Evolutionary conservation across 306 rosid species (phyloP).

Genomic region (Psophocarpus tetragonolobus): DNA sequence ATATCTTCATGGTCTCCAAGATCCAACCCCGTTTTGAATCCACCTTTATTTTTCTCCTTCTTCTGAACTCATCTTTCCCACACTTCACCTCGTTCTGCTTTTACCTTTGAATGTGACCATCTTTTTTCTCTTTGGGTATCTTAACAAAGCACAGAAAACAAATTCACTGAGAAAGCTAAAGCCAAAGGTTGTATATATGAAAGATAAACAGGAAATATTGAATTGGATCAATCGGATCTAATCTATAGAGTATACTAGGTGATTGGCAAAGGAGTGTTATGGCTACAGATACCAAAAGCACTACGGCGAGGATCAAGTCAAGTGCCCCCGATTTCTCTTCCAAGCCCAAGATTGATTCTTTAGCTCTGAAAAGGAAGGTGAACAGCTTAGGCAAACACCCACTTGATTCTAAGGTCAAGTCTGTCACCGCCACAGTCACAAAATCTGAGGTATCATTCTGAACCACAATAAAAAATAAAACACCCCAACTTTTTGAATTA

Average conservation of each 20-base stretch:
- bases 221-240: slow-evolving; percentile 34
- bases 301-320: slow-evolving; percentile 52
- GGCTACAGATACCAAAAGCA: slow-evolving; percentile 58
- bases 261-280: slow-evolving; percentile 28
- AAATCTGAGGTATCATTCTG: slow-evolving; percentile 71
- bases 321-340: slow-evolving; percentile 55
- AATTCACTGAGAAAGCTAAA: background rate
- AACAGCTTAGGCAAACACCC: slow-evolving; percentile 54
- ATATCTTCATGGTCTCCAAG: slow-evolving; percentile 1
- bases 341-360: slow-evolving; percentile 50
- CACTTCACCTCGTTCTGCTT: background rate
- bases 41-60: background rate
- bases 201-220: background rate
- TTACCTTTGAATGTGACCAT: background rate
- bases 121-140: background rate
- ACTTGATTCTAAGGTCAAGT: slow-evolving; percentile 56
- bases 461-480: background rate
- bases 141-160: background rate
- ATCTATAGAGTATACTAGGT: background rate
- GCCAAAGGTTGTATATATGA: background rate
- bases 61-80: background rate
- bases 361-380: slow-evolving; percentile 50
- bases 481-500: slow-evolving; percentile 13
- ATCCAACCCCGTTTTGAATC: background rate
- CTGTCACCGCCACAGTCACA: slow-evolving; percentile 37